phyloP scores from a whole-genome alignment of 2,329 filamentous ascomycete species.

The Epichloe sp. region DNA sequence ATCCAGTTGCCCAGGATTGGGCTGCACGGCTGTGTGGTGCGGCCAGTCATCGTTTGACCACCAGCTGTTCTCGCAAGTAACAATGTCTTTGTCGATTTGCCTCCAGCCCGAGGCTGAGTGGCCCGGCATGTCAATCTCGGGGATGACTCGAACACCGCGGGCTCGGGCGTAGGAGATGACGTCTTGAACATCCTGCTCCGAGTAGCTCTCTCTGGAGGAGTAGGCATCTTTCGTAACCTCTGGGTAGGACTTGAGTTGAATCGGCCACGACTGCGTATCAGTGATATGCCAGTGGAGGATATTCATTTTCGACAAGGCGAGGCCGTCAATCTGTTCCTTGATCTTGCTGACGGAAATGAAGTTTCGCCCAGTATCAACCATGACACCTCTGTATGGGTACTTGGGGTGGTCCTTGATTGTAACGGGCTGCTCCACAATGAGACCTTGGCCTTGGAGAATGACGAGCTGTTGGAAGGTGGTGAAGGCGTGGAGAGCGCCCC shows the following conservation, averaged over 20 bases:
- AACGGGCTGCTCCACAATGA: slow-evolving; percentile 40
- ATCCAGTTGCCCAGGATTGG: slow-evolving; percentile 43
- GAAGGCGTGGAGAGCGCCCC: slow-evolving; percentile 41
- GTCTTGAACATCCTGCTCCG: slow-evolving; percentile 25
- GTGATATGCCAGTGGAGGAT: slow-evolving; percentile 44
- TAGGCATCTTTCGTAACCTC: slow-evolving; percentile 42
- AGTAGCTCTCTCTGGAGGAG: slow-evolving; percentile 33
- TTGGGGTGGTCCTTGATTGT: slow-evolving; percentile 35
- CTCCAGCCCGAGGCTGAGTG: slow-evolving; percentile 41
- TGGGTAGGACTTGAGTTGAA: slow-evolving; percentile 34
- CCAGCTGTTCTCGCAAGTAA: slow-evolving; percentile 43
- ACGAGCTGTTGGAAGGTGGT: slow-evolving; percentile 44
- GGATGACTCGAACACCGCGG: slow-evolving; percentile 41
- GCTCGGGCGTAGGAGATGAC: slow-evolving; percentile 36
- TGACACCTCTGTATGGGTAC: slow-evolving; percentile 40
- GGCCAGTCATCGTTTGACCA: slow-evolving; percentile 46
- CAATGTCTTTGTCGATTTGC: slow-evolving; percentile 36
- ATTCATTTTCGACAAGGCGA: slow-evolving; percentile 43
- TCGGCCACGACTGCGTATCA: slow-evolving; percentile 42
- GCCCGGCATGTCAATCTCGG: slow-evolving; percentile 45
- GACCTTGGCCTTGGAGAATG: slow-evolving; percentile 30
- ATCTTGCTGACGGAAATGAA: slow-evolving; percentile 38
- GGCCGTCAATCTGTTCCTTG: slow-evolving; percentile 38
- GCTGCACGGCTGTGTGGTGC: slow-evolving; percentile 38
- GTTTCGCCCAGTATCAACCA: slow-evolving; percentile 42